These are phyloP conservation scores for Zygnema circumcarinatum DNA, from an alignment of 139 green algal species.

Conservation along the genomic window DNA sequence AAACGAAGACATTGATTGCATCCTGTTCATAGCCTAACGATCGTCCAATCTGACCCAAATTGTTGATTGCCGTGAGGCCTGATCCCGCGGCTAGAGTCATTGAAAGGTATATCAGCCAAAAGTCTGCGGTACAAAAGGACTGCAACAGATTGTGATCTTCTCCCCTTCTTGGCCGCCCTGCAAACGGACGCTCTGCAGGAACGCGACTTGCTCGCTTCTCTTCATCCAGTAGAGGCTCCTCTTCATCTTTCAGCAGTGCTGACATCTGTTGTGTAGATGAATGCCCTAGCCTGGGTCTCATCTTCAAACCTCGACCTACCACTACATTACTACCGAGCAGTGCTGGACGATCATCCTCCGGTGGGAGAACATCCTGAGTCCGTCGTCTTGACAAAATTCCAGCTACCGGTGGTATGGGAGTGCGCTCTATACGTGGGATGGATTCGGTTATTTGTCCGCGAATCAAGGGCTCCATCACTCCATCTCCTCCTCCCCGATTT, in stretches of 20 bases:
- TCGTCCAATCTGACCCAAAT: constrained; percentile 66
- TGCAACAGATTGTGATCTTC: constrained; percentile 44
- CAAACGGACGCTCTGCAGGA: neutral
- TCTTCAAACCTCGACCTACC: neutral
- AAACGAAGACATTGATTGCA: constrained; percentile 43
- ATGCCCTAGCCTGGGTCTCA: neutral
- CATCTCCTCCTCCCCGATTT: constrained; percentile 11
- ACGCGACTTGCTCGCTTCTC: neutral
- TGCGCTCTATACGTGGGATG: neutral
- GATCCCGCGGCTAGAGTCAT: constrained; percentile 68
- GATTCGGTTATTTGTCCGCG: neutral
- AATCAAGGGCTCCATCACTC: neutral
- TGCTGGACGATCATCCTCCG: too few species aligned
- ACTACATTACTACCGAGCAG: neutral
- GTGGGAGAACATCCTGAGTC: neutral
- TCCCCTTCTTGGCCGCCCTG: constrained; percentile 3
- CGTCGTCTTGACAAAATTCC: neutral
- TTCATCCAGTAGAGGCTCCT: neutral
- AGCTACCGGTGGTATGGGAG: neutral
- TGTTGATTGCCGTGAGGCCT: constrained; percentile 83
- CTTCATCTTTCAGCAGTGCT: neutral
- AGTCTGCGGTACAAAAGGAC: constrained; percentile 24
- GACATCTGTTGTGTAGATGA: neutral
- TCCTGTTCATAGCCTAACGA: constrained; percentile 45
- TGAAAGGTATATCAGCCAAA: constrained; percentile 75